These are phyloP conservation scores for Kluyveromyces sp. DNA, from an alignment of 1,139 yeast genomes.

Conservation along the genomic window DNA sequence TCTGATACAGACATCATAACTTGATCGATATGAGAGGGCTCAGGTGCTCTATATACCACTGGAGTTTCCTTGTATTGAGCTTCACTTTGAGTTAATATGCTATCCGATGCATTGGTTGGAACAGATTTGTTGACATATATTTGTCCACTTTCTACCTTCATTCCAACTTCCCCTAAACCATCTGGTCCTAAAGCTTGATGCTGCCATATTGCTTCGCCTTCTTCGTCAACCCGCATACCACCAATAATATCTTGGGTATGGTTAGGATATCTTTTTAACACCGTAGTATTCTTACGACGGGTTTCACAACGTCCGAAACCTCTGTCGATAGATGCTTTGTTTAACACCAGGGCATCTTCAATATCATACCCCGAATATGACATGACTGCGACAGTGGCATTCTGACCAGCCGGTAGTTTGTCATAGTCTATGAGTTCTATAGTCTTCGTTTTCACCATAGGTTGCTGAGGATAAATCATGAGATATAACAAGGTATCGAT, in stretches of 20 bases:
- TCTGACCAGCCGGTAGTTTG: constrained; percentile 97
- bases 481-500: constrained; percentile 88
- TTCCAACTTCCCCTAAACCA: constrained; percentile 96
- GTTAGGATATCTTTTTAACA: constrained; percentile 84
- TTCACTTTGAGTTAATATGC: constrained; percentile 46
- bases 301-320: constrained; percentile 99
- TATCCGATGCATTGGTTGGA: constrained; percentile 80
- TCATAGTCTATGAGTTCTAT: constrained; percentile 93
- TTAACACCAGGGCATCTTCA: constrained; percentile 94
- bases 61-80: constrained; percentile 83
- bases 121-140: constrained; percentile 89
- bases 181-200: constrained; percentile 87
- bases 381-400: constrained; percentile 98
- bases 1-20: constrained; percentile 97
- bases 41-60: constrained; percentile 87
- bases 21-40: constrained; percentile 90
- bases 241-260: constrained; percentile 87
- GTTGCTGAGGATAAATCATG: constrained; percentile 98
- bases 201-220: constrained; percentile 74
- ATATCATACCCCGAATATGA: constrained; percentile 98
- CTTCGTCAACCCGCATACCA: constrained; percentile 82
- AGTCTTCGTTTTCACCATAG: constrained; percentile 97
- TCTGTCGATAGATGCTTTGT: constrained; percentile 87
- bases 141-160: constrained; percentile 84
- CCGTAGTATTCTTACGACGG: constrained; percentile 85